phyloP scores from a whole-genome alignment of 495 filamentous ascomycete species.

The Usnea hakonensis region DNA sequence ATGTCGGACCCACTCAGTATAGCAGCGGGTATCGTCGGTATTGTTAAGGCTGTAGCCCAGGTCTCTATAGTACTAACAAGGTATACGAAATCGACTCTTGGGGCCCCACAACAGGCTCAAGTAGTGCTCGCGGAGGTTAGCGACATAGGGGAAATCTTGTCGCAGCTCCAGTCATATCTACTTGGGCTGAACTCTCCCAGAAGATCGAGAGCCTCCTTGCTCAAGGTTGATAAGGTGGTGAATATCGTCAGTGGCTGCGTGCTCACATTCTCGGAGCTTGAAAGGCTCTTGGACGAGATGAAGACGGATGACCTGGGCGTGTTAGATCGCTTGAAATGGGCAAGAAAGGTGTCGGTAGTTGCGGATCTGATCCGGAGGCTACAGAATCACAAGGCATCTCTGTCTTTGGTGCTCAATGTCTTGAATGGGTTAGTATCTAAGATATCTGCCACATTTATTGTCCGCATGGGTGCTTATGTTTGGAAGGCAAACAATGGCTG shows the following conservation, averaged over 20 bases:
- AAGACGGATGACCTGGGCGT: constrained; percentile 3
- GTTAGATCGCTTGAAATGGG: constrained; percentile 16
- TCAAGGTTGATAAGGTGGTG: constrained; percentile 14
- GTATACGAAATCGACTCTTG: constrained; percentile 10
- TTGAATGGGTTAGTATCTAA: constrained; percentile 7
- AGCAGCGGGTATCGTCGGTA: constrained; percentile 14
- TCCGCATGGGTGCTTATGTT: neutral
- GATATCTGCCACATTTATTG: too few species aligned
- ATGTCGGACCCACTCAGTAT: constrained; percentile 19
- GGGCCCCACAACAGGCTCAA: constrained; percentile 10
- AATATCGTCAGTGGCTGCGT: constrained; percentile 14
- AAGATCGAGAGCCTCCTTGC: constrained; percentile 4
- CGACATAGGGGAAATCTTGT: constrained; percentile 7
- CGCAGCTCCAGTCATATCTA: constrained; percentile 10
- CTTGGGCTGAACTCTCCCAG: neutral
- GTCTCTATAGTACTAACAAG: constrained; percentile 10
- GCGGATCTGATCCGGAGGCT: constrained; percentile 4
- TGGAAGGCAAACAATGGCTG: neutral
- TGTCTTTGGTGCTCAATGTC: constrained; percentile 15
- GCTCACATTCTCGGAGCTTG: constrained; percentile 14
- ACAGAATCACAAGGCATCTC: constrained; percentile 16
- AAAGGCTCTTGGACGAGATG: constrained; percentile 9
- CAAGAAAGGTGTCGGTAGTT: constrained; percentile 1
- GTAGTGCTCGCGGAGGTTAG: constrained; percentile 13
- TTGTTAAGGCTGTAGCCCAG: constrained; percentile 14